phyloP scores from a whole-genome alignment of 805 yeast genomes.

The Yamadazyma paraphyllophila region DNA sequence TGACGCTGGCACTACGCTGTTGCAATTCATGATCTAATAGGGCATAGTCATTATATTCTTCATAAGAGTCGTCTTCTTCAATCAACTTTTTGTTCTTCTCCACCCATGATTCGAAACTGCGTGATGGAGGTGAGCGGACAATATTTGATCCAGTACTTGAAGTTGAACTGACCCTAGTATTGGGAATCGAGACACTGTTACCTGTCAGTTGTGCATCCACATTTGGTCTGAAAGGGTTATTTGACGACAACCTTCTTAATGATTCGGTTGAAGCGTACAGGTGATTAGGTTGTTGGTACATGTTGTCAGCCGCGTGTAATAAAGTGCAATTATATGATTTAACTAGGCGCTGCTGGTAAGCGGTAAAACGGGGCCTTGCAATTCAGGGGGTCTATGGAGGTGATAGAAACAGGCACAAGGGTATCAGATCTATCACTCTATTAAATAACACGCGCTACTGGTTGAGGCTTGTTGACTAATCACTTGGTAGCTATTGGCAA shows the following conservation, averaged over 20 bases:
- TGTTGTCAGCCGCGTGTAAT: not conserved
- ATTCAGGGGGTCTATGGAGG: too few species aligned
- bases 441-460: too few species aligned
- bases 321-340: not conserved
- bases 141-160: constrained; percentile 20
- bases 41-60: constrained; percentile 15
- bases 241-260: constrained; percentile 52
- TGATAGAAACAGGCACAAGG: too few species aligned
- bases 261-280: constrained; percentile 35
- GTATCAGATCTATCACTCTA: too few species aligned
- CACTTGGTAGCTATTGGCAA: too few species aligned
- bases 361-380: not conserved
- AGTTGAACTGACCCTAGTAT: constrained; percentile 11
- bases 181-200: not conserved
- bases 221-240: constrained; percentile 64
- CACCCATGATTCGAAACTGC: constrained; percentile 58
- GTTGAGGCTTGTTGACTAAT: too few species aligned
- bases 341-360: not conserved
- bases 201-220: not conserved
- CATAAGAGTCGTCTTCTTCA: constrained; percentile 26
- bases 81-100: constrained; percentile 41
- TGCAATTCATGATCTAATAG: not conserved
- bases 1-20: constrained; percentile 4
- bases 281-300: constrained; percentile 43
- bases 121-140: constrained; percentile 22